phyloP scores from a whole-genome alignment of 345 rosid genomes.

The Streptanthus diversifolius region DNA sequence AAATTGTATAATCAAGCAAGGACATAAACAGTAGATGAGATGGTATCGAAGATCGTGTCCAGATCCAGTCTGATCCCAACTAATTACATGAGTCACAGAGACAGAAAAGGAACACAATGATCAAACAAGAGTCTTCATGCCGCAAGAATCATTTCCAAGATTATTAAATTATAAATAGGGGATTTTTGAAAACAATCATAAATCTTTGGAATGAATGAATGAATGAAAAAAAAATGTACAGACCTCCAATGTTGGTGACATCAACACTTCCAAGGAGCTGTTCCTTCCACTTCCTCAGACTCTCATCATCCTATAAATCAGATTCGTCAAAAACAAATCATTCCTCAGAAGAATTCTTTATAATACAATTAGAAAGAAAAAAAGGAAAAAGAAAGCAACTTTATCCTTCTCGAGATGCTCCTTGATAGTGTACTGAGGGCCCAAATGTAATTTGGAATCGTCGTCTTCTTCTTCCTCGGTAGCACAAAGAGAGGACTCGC shows the following conservation, averaged over 20 bases:
- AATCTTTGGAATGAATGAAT: background rate
- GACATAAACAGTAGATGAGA: background rate
- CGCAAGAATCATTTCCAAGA: background rate
- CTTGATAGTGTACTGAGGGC: constrained; percentile 73
- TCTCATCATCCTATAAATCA: constrained; percentile 65
- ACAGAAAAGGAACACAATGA: background rate
- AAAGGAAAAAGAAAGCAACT: constrained; percentile 26
- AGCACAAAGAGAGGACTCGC: constrained; percentile 42
- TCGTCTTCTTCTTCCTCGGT: constrained; percentile 61
- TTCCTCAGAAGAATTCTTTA: background rate
- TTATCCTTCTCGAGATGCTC: constrained; percentile 74
- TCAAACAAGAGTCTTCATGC: background rate
- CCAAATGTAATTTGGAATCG: constrained; percentile 45
- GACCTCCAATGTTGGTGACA: constrained; percentile 68
- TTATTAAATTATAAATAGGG: background rate
- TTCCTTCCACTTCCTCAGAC: constrained; percentile 81
- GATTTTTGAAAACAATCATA: background rate
- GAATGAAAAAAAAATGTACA: background rate
- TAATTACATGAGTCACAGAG: background rate
- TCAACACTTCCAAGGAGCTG: constrained; percentile 78
- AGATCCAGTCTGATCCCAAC: constrained; percentile 7
- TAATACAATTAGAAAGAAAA: too few species aligned
- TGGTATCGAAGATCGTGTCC: background rate
- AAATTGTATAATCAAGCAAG: background rate
- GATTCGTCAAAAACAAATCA: background rate